Conservation (phyloP, 768 basidiomycete genomes). For the Russula olivacea region DNA sequence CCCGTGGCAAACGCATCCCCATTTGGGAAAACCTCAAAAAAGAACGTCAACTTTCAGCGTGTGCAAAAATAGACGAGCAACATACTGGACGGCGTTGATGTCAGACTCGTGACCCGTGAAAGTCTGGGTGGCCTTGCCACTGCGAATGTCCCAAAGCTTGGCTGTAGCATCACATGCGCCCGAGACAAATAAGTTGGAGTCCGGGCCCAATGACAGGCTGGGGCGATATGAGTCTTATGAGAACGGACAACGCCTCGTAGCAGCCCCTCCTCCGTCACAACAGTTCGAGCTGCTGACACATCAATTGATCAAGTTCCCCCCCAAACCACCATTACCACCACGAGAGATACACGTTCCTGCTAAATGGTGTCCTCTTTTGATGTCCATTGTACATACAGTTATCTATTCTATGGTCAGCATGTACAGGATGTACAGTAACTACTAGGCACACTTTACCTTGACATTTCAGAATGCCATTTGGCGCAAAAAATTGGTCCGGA, state of each 20-base stretch:
- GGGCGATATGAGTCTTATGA: slow-evolving; percentile 22
- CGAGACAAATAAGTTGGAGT: slow-evolving; percentile 94
- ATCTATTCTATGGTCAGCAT: slow-evolving; percentile 19
- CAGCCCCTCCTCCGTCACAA: too few species aligned
- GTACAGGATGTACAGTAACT: slow-evolving; percentile 1
- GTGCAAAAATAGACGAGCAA: slow-evolving; percentile 26
- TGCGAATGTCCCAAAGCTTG: slow-evolving; percentile 98
- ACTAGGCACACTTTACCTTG: slow-evolving; percentile 4
- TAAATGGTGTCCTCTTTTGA: neutral
- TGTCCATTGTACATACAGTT: neutral
- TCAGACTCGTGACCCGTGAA: slow-evolving; percentile 98
- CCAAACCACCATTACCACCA: slow-evolving; percentile 28
- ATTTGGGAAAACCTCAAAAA: slow-evolving; percentile 90
- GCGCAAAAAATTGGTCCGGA: neutral
- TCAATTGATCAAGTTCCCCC: slow-evolving; percentile 1
- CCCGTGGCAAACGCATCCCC: slow-evolving; percentile 99
- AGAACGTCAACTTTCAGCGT: slow-evolving; percentile 8
- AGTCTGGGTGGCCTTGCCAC: slow-evolving; percentile 95
- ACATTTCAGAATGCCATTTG: neutral
- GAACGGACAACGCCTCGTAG: slow-evolving; percentile 1
- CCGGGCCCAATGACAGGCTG: slow-evolving; percentile 91
- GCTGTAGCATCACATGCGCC: slow-evolving; percentile 98
- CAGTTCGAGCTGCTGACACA: too few species aligned
- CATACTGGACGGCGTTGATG: slow-evolving; percentile 97
- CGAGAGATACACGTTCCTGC: slow-evolving; percentile 23